Percentiles rank a stretch among this genome's conserved stretches.
phyloP scores from a whole-genome alignment of 495 filamentous ascomycete species.

The Penicillium paradoxum region DNA sequence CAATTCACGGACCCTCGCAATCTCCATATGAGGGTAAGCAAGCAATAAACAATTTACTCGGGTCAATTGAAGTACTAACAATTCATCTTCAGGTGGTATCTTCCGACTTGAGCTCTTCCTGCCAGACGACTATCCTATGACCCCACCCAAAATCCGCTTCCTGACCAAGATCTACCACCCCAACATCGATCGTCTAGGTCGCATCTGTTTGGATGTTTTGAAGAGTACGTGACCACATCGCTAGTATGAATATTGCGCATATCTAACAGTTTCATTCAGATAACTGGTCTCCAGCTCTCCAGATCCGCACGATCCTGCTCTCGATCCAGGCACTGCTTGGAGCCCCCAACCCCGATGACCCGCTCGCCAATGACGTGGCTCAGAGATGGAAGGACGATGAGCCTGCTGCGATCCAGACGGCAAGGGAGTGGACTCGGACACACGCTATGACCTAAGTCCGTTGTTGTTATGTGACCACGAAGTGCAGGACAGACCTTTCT shows the following conservation, averaged over 20 bases:
- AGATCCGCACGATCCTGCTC: constrained; percentile 95
- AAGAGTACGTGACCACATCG: constrained; percentile 63
- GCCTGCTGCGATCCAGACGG: constrained; percentile 81
- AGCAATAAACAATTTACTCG: background rate
- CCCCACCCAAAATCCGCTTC: constrained; percentile 96
- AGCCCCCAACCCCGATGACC: constrained; percentile 96
- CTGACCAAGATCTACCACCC: constrained; percentile 99
- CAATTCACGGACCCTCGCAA: constrained; percentile 87
- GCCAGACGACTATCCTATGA: constrained; percentile 99
- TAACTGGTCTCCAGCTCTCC: constrained; percentile 97
- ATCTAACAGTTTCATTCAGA: constrained; percentile 48
- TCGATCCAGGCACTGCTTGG: constrained; percentile 96
- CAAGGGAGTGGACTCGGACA: constrained; percentile 79
- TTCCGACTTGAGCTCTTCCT: constrained; percentile 98
- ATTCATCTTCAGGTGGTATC: constrained; percentile 61
- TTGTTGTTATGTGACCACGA: constrained; percentile 39
- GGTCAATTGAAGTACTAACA: constrained; percentile 15
- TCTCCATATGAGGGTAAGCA: constrained; percentile 83
- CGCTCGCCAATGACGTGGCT: constrained; percentile 94
- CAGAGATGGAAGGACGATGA: constrained; percentile 97
- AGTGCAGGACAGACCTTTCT: constrained; percentile 11
- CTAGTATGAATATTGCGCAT: background rate
- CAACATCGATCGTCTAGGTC: constrained; percentile 95
- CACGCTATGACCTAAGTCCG: constrained; percentile 58
- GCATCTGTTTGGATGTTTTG: constrained; percentile 94